Percentiles rank a stretch among this genome's conserved stretches.
These are phyloP conservation scores for Phytophthora megakarya DNA, from an alignment of 352 stramenopile species.

Conservation along the genomic window DNA sequence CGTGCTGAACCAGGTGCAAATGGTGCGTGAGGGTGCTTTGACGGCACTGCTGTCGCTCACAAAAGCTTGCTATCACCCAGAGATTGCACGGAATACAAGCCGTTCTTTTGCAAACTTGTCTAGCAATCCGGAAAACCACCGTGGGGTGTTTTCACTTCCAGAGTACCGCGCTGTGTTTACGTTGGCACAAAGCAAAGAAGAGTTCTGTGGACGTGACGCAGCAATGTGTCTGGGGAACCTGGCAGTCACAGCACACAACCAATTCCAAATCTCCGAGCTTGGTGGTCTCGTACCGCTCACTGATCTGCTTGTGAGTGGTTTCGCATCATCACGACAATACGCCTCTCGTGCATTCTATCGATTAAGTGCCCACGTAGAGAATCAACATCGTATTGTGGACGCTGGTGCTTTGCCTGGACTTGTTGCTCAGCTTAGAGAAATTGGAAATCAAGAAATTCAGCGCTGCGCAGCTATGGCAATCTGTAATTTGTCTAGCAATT, in stretches of 20 bases:
- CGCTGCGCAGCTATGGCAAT: slow-evolving; percentile 82
- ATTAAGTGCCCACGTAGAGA: slow-evolving; percentile 83
- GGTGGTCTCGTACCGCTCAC: slow-evolving; percentile 87
- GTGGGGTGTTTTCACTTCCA: slow-evolving; percentile 82
- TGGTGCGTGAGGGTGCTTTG: slow-evolving; percentile 82
- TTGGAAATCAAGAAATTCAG: slow-evolving; percentile 62
- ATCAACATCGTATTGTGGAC: slow-evolving; percentile 89
- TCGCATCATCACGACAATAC: slow-evolving; percentile 77
- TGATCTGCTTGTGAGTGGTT: slow-evolving; percentile 71
- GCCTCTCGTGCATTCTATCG: slow-evolving; percentile 90
- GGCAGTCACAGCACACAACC: slow-evolving; percentile 90
- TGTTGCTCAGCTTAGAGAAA: slow-evolving; percentile 56
- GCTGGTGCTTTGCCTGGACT: slow-evolving; percentile 80
- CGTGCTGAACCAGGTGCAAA: slow-evolving; percentile 86
- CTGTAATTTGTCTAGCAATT: slow-evolving; percentile 85
- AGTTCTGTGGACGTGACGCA: slow-evolving; percentile 90
- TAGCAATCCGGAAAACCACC: slow-evolving; percentile 92
- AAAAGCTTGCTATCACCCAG: slow-evolving; percentile 61
- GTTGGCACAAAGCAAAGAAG: slow-evolving; percentile 67
- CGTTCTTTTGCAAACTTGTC: slow-evolving; percentile 92
- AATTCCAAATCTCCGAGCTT: slow-evolving; percentile 87
- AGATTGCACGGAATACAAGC: slow-evolving; percentile 90
- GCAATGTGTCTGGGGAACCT: slow-evolving; percentile 95
- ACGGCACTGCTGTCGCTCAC: slow-evolving; percentile 74
- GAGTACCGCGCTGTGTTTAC: slow-evolving; percentile 84